Evolutionary conservation across 768 basidiomycete species (phyloP).

Genomic region (Macrolepiota albuminosa): DNA sequence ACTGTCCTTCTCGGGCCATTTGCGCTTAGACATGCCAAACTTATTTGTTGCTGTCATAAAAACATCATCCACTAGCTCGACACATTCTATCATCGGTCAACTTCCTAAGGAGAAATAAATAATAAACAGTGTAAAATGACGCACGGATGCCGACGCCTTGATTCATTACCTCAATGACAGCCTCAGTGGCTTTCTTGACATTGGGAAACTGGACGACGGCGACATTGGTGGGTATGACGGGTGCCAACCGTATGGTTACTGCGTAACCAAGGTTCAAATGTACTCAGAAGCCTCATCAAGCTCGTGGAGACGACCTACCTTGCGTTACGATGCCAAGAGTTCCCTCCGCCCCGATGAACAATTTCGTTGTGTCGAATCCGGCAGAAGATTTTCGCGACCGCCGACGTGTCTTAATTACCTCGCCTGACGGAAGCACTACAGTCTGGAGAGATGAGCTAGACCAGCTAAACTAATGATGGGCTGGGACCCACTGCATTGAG

Average conservation of each 20-base stretch:
- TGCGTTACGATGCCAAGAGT: constrained; percentile 90
- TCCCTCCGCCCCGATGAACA: constrained; percentile 80
- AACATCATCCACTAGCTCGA: constrained; percentile 74
- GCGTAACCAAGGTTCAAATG: neutral
- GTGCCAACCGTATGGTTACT: constrained; percentile 82
- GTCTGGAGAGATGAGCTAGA: constrained; percentile 42
- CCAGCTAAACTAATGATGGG: neutral
- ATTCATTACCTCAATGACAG: constrained; percentile 68
- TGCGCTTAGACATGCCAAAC: constrained; percentile 45
- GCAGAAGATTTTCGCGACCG: constrained; percentile 81
- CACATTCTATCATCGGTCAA: constrained; percentile 51
- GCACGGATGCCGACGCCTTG: constrained; percentile 72
- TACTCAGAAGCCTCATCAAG: neutral
- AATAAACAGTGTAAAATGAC: constrained; percentile 28
- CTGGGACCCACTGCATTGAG: constrained; percentile 60
- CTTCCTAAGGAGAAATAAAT: neutral
- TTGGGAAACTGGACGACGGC: constrained; percentile 80
- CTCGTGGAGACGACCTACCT: constrained; percentile 31
- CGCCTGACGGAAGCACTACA: constrained; percentile 82
- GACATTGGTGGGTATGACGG: constrained; percentile 76
- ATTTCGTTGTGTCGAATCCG: constrained; percentile 79
- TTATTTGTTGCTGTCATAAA: constrained; percentile 63
- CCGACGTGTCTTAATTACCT: constrained; percentile 85
- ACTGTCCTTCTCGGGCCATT: constrained; percentile 61
- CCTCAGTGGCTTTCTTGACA: constrained; percentile 68